Conservation (phyloP, 2,329 filamentous ascomycete species). For the Grosmannia serpens region DNA sequence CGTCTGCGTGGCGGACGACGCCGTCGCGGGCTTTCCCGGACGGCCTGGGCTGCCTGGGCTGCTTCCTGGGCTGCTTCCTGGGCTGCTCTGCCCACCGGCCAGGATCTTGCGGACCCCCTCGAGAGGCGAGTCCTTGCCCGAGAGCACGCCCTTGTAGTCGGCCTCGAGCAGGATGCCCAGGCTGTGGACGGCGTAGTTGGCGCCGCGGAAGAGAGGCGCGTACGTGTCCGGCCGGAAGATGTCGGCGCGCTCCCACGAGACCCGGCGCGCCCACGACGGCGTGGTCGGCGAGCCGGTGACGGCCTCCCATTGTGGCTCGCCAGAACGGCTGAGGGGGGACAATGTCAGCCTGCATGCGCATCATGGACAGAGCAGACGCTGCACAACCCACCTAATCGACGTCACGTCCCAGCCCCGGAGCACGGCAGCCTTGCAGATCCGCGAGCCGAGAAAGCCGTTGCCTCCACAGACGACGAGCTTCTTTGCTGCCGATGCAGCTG, state of each 20-base stretch:
- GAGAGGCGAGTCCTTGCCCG: conserved; percentile 72
- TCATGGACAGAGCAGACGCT: not conserved
- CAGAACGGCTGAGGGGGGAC: conserved; percentile 59
- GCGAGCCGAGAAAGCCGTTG: conserved; percentile 77
- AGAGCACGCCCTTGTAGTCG: conserved; percentile 90
- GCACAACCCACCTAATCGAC: conserved; percentile 62
- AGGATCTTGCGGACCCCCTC: conserved; percentile 71
- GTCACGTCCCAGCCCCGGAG: conserved; percentile 83
- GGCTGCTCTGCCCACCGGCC: conserved; percentile 35
- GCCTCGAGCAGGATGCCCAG: conserved; percentile 95
- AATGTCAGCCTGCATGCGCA: not conserved
- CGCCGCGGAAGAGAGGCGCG: conserved; percentile 59
- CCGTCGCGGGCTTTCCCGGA: no score
- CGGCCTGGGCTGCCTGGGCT: not conserved
- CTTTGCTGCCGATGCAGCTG: conserved; percentile 43
- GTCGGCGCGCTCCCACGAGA: conserved; percentile 82
- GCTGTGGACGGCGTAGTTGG: conserved; percentile 80
- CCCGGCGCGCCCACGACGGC: conserved; percentile 70
- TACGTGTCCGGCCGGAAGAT: conserved; percentile 77
- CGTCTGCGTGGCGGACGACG: conserved; percentile 26
- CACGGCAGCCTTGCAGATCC: conserved; percentile 86
- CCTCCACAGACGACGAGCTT: conserved; percentile 85
- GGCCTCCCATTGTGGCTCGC: conserved; percentile 73
- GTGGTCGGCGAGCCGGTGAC: conserved; percentile 60
- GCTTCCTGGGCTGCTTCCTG: conserved; percentile 22